Percentiles rank a stretch among this genome's conserved stretches.
Evolutionary conservation across 2,329 filamentous ascomycete species (phyloP).

Genomic region (Magnaporthales sp.): DNA sequence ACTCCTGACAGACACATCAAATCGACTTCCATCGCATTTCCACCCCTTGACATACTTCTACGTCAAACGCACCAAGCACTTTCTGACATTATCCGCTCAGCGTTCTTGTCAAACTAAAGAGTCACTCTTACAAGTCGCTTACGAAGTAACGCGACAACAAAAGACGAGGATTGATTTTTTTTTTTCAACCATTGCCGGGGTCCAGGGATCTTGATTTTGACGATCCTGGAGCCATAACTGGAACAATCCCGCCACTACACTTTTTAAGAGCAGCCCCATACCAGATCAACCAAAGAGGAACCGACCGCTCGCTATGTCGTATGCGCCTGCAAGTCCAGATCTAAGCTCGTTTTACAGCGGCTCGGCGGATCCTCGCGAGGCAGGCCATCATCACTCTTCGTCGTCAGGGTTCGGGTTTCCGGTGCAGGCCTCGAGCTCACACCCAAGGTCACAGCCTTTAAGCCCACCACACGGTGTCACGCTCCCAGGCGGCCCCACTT

Average conservation of each 20-base stretch:
- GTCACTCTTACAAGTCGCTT: neutral
- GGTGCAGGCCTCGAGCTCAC: neutral
- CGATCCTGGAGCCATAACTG: neutral
- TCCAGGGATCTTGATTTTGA: neutral
- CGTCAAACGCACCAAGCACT: neutral
- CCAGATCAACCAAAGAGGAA: neutral
- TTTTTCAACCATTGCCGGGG: neutral
- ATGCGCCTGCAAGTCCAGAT: slow-evolving; percentile 7
- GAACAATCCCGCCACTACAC: neutral
- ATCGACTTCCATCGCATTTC: neutral
- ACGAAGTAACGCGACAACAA: neutral
- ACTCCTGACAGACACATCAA: neutral
- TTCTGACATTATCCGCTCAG: neutral
- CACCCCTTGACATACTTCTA: neutral
- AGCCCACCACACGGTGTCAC: slow-evolving; percentile 1
- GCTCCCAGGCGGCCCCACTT: slow-evolving; percentile 4
- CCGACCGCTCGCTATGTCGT: slow-evolving; percentile 1
- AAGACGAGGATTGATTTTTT: neutral
- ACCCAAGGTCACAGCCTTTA: neutral
- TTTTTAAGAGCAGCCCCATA: neutral
- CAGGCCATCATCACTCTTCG: neutral
- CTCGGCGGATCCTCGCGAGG: neutral
- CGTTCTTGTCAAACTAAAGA: neutral
- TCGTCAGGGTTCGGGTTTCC: slow-evolving; percentile 1
- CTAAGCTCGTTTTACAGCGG: slow-evolving; percentile 6